Evolutionary conservation across 192 early-diverging fungal genomes (phyloP), one percentile per base, ranked within the genome.

Genomic region (Backusella circina): DNA sequence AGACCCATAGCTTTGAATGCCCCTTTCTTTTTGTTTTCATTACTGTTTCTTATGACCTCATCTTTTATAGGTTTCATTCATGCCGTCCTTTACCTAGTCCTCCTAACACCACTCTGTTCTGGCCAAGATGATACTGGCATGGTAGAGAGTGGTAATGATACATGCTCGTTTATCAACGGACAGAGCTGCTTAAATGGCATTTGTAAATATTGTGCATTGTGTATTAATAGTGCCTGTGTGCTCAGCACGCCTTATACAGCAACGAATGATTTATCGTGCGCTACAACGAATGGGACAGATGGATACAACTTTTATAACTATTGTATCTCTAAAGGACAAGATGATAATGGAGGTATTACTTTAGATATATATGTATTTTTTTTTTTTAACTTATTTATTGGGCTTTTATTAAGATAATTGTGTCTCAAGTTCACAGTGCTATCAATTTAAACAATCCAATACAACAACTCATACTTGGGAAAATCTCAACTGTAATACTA

Each of bases 131-230:
- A 61, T 61, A 28, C 9, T 28, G 9, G 26, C 26, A 10, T 3
- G 3, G 23, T 23, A 61, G 39, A 51, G 35, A 33, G 68, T 9
- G 72, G 26, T 2, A 41, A 75, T 15, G 74, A 69, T 57, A 41
- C 28, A 18, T 75, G 74, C 2, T 38, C 74, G 1, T 75, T 41
- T 44, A 75, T 75, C 9, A 69, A 67, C 12, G 50, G 74, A 33
- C 74, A 75, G 32, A 51, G 41, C 21, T 75, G 74, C 23, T 33
- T 51, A 26, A 30, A 33, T 21, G 35, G 44, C 44, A 36, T 75
- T 13, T 75, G 74, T 39, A 75, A 75, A 69, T 75, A 69, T 35
- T 75, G 74, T 68, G 74, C 74, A 67, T 51, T 75, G 67, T 75
- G 74, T 68, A 31, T 70, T 3, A 44, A 67, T 50, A 75, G 74